Base-by-base conservation (phyloP, 768 basidiomycete genomes). In the Tulasnella sp. region DNA sequence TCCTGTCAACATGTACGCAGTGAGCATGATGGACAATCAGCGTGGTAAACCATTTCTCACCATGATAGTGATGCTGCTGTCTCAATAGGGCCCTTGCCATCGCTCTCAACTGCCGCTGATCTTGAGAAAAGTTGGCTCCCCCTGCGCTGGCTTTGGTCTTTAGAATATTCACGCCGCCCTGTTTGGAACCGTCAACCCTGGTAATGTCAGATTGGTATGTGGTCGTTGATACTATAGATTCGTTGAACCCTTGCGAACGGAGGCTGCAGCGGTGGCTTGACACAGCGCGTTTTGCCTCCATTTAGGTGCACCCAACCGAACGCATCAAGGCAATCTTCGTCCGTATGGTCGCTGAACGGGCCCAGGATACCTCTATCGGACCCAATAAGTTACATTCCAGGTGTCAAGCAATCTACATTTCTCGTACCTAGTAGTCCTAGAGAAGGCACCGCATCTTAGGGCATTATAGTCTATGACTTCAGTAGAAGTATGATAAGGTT, bases 101-200 rank as follows among this genome's bases (percentile, higher is more conserved):
- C 0, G 87, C 84, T 53, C 91, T 85, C 15, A 91, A 72, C 25
- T 97, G 92, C 10, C 91, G 70, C 67, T 97, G 92, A 8, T 92
- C 92, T 60, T 92, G 88, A 1, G 88, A 92, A 70, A 96, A 93
- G 72, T 96, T 94, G 29, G 82, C 76, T 0, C 92, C 92, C 0
- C 91, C 91, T 0, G 87, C 77, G 0, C 88, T 87, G 8, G 93
- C 85, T 61, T 85, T 81, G 0, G 85, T 87, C 19, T 87, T 81
- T 2, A 94, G 75, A 0, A 80, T 76, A 25, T 93, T 73, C 0
- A 59, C 42, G 34, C 34, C 34, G n/a, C 46, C 46, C 17, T 48
- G 45, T 27, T 50, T 59, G 11, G 19, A 19, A 17, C 49, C 57
- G 21, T 59, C 46, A 15, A 50, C 49, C 43, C 46, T 49, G 21